Conservation (phyloP, 2,329 filamentous ascomycete genomes). For the Venturiaceae sp. region DNA sequence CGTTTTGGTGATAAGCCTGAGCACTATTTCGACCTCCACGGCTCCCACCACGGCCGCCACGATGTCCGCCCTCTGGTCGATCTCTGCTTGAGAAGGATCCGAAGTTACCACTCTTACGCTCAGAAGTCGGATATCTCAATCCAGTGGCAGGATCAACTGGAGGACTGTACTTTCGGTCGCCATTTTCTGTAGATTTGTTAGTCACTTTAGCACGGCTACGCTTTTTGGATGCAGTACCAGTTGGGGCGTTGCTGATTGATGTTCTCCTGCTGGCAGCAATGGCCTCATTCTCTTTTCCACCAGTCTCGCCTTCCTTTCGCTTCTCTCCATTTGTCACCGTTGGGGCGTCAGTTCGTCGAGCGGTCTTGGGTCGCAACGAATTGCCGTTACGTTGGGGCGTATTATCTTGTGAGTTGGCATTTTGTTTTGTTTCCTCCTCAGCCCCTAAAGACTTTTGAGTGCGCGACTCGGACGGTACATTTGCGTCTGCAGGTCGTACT, state of each 20-base stretch:
- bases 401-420: neutral
- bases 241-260: neutral
- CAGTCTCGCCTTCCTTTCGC: neutral
- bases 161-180: neutral
- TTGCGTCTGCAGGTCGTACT: neutral
- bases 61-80: slow-evolving; percentile 24
- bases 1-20: slow-evolving; percentile 18
- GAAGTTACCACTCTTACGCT: slow-evolving; percentile 12
- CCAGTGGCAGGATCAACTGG: neutral
- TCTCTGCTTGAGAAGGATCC: slow-evolving; percentile 28
- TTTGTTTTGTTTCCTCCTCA: neutral
- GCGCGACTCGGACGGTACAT: neutral
- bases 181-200: neutral
- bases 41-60: slow-evolving; percentile 33
- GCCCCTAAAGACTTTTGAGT: neutral
- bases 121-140: neutral
- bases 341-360: neutral
- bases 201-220: neutral
- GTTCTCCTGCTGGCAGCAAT: neutral
- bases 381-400: neutral
- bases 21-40: slow-evolving; percentile 33
- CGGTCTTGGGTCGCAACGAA: neutral
- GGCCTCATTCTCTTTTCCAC: neutral
- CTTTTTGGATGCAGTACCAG: neutral
- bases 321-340: slow-evolving; percentile 2